Evolutionary conservation across 306 rosid species (phyloP), one percentile per base, ranked within the genome.

Genomic region (Prunus mongolica): DNA sequence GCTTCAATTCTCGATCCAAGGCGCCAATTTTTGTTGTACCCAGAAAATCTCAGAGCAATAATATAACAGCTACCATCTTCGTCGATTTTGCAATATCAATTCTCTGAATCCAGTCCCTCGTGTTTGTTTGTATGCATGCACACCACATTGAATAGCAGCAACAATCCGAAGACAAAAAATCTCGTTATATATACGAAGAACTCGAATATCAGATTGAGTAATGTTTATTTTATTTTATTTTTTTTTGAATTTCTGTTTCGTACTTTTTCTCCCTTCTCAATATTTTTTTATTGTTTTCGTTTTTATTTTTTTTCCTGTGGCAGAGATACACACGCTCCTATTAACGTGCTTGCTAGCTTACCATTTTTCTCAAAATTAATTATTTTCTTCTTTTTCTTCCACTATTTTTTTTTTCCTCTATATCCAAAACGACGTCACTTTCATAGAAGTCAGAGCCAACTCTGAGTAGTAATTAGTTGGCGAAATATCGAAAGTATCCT

Each of bases 1-100:
- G 51, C 75, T 79, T 85, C 81, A 86, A 78, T 72, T 15, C 65
- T 75, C 78, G 80, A 76, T 80, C 62, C 50, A 12, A 71, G 67
- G 16, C 72, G 63, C 61, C 74, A 77, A 38, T 1, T 68, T 13
- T 62, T 3, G 28, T 51, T 24, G 65, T 70, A 13, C 63, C 13
- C 14, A 54, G 50, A 58, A 57, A 67, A 67, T 41, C 51, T 4
- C 32, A 69, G 25, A 76, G 41, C 11, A 65, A 32, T 5, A 44
- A 73, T 25, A 66, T 25, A 22, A 24, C 76, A 47, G 76, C 55
- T 38, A 41, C 54, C 66, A 56, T 56, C 24, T 47, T 19, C 13
- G 44, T 47, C 13, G 41, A 45, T 71, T 34, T 11, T 70, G 9
- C 18, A n/a, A 18, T 19, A 52, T 70, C 15, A 55, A 71, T 34